Evolutionary conservation across 2,329 filamentous ascomycete species (phyloP).

Genomic region (Botryotinia calthae): DNA sequence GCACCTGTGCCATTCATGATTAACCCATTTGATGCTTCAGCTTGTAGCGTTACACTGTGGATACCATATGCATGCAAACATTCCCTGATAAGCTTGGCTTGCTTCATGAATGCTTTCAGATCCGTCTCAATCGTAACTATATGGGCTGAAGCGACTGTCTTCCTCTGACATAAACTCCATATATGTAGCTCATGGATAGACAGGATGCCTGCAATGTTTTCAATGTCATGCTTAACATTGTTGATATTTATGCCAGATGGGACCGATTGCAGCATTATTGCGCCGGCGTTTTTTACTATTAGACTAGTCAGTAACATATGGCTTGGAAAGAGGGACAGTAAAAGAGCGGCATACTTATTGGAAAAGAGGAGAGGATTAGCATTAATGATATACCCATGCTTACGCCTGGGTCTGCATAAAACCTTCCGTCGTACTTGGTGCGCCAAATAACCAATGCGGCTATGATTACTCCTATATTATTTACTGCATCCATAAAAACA

Average conservation of each 20-base stretch:
- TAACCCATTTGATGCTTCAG: slow-evolving; percentile 47
- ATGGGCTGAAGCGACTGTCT: slow-evolving; percentile 67
- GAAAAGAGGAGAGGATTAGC: slow-evolving; percentile 63
- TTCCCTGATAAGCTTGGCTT: slow-evolving; percentile 61
- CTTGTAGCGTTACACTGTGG: slow-evolving; percentile 69
- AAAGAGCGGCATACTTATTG: slow-evolving; percentile 43
- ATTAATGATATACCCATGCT: slow-evolving; percentile 70
- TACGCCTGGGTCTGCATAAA: slow-evolving; percentile 70
- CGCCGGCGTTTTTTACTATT: slow-evolving; percentile 55
- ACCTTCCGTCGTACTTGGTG: slow-evolving; percentile 53
- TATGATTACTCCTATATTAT: slow-evolving; percentile 73
- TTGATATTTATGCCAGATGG: slow-evolving; percentile 57
- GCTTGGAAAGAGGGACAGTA: neutral
- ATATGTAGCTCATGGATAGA: slow-evolving; percentile 72
- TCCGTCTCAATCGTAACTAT: slow-evolving; percentile 59
- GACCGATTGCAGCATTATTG: slow-evolving; percentile 66
- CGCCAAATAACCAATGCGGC: slow-evolving; percentile 69
- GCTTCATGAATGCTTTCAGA: slow-evolving; percentile 56
- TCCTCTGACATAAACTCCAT: slow-evolving; percentile 70
- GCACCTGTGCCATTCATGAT: slow-evolving; percentile 12
- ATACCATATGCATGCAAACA: slow-evolving; percentile 73
- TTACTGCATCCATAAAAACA: slow-evolving; percentile 69
- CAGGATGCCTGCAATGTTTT: slow-evolving; percentile 65
- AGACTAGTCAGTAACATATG: neutral
- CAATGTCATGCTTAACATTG: slow-evolving; percentile 67